Evolutionary conservation across 257 asterid species (phyloP), one percentile per base, ranked within the genome.

Genomic region (Orobanche coerulescens): DNA sequence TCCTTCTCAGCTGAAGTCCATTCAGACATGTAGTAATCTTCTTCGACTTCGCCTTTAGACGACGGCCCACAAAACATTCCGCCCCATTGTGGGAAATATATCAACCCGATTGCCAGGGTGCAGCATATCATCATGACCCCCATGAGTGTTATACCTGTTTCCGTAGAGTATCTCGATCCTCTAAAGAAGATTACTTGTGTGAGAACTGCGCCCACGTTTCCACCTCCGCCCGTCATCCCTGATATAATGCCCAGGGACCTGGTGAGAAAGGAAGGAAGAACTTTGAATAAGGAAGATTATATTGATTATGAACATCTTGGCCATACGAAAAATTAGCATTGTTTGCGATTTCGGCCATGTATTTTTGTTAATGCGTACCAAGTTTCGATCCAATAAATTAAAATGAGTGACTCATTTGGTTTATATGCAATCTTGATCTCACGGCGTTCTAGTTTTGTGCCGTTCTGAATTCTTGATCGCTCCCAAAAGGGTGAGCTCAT

Each of bases 51-150:
- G 22, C 76, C 88, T 43, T 79, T 39, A 0, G 82, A 48, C n/a
- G 97, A 76, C 1, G 94, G 80, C 0, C 90, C 95, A 9, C 63
- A 71, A 8, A 81, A 76, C 90, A 78, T 84, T 4, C 98, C 96
- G 2, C 96, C 98, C 98, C 98, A 92, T 13, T 88, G 98, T 3
- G 96, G 98, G 62, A 92, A 92, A 71, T 88, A 67, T 40, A 88
- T 81, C 34, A 84, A 28, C 18, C 74, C 1, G 22, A 85, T 70
- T n/a, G 79, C 65, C 2, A 79, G 44, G 0, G 87, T 72, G 80
- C 92, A 86, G 4, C 80, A 78, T 6, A 92, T 60, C 4, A 88
- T 92, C 96, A 92, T 82, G 6, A 86, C 67, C 15, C 98, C 98
- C 96, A 88, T 92, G 0, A 79, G 61, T 3, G 82, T 75, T 39